Conservation (phyloP, 441 rosid genomes). For the Gossypium schwendimanii region DNA sequence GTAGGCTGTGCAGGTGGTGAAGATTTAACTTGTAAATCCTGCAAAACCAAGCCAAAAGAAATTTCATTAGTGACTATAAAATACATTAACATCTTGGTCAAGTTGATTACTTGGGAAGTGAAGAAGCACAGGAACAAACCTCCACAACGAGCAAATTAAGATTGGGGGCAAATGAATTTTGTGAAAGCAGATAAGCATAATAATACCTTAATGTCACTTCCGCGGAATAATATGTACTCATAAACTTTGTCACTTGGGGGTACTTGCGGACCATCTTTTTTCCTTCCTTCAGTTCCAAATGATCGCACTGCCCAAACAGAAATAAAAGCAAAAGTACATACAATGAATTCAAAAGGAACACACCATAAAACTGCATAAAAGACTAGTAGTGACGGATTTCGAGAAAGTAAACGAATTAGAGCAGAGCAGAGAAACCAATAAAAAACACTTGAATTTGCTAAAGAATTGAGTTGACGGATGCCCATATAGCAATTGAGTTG, state of each 20-base stretch:
- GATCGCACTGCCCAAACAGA: conserved; percentile 57
- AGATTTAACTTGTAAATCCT: conserved; percentile 96
- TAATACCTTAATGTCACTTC: conserved; percentile 86
- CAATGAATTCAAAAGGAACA: too few species aligned
- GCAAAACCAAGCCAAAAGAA: conserved; percentile 13
- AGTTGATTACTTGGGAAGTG: not conserved
- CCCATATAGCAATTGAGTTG: too few species aligned
- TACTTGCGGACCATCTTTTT: conserved; percentile 78
- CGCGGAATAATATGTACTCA: conserved; percentile 85
- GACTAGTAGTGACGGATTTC: too few species aligned
- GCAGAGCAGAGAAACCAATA: too few species aligned
- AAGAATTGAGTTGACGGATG: too few species aligned
- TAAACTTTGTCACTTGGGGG: conserved; percentile 69
- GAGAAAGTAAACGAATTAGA: too few species aligned
- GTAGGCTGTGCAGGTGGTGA: conserved; percentile 72
- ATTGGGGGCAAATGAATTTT: not conserved
- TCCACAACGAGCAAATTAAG: not conserved
- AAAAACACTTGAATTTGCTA: too few species aligned
- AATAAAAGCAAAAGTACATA: not conserved
- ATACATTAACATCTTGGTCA: not conserved
- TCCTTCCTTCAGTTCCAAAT: conserved; percentile 94
- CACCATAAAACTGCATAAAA: too few species aligned
- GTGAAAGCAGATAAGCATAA: not conserved
- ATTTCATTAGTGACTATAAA: not conserved
- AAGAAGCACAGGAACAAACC: not conserved